Evolutionary conservation across 352 stramenopile genomes (phyloP), one percentile per base, ranked within the genome.

Genomic region (Pythium biforme): DNA sequence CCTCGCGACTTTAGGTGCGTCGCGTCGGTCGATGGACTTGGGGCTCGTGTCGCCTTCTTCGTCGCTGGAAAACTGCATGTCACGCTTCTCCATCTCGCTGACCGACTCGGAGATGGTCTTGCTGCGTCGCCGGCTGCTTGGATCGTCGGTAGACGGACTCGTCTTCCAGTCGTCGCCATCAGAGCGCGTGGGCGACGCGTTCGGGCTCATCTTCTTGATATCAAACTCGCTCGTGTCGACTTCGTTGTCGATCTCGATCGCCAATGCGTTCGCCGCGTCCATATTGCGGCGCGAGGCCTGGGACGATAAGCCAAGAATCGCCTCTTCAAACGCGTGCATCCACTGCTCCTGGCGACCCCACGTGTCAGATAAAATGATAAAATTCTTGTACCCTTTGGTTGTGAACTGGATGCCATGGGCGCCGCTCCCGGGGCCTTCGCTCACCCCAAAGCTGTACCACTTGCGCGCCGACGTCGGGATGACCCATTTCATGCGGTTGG

Each of bases 171-270:
- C 54, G 31, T 62, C 56, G 33, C 61, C 51, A 15, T 56, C 62
- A 0, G 46, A 34, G 5, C 67, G 47, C 4, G 43, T 57, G 0
- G 56, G 63, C 20, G 64, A 71, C 20, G 40, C 33, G 39, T 59
- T 57, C 3, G 55, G 55, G 33, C 46, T 66, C 41, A 73, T 52
- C 15, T 58, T 64, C 46, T 66, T 60, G 64, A 92, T 59, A 33
- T 92, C 79, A 68, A 92, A 88, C 48, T 90, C 79, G 31, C 87
- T 81, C 4, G 81, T 66, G 37, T 95, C 86, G 14, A 92, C 83
- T 79, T 95, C 86, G 58, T 95, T 95, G 67, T 95, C 86, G 57
- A 95, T 93, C 39, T 95, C 86, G 59, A 95, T 93, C 11, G 83
- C 83, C 51, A 95, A 77, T 1, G 86, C 86, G 29, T 76, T 90